These are phyloP conservation scores for Aspergillus cejpii DNA, from an alignment of 2,329 filamentous ascomycete genomes.

Conservation along the genomic window DNA sequence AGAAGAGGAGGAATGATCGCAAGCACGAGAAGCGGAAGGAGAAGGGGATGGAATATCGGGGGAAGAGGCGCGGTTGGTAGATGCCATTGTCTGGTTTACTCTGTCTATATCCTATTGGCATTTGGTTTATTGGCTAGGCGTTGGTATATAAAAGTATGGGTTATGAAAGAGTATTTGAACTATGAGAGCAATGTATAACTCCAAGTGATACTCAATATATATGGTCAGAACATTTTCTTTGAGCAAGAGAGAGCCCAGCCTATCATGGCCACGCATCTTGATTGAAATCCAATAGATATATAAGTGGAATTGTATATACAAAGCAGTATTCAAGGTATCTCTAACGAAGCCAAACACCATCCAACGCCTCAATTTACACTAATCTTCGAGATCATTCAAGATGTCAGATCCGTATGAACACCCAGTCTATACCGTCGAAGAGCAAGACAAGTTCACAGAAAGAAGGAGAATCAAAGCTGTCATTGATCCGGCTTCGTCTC, in stretches of 20 bases:
- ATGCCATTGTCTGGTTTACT: conserved; percentile 8
- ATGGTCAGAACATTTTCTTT: no score
- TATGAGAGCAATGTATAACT: conserved; percentile 14
- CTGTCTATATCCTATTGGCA: conserved; percentile 17
- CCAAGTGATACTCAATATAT: neutral
- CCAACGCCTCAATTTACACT: neutral
- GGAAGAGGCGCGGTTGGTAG: conserved; percentile 64
- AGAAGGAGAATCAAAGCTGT: neutral
- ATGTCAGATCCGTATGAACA: neutral
- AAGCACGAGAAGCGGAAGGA: conserved; percentile 79
- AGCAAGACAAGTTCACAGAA: neutral
- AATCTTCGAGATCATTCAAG: no score
- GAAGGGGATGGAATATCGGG: conserved; percentile 65
- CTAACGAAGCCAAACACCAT: conserved; percentile 2
- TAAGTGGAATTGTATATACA: conserved; percentile 12
- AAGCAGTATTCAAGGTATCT: conserved; percentile 9
- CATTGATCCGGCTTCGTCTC: conserved; percentile 6
- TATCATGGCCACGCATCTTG: no score
- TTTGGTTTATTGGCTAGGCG: conserved; percentile 3
- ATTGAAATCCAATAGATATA: neutral
- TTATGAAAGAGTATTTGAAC: neutral
- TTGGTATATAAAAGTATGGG: conserved; percentile 15
- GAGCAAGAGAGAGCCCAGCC: no score
- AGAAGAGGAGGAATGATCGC: conserved; percentile 75
- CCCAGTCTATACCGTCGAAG: neutral